phyloP scores from a whole-genome alignment of 2,329 filamentous ascomycete genomes.

The Lasiodiplodia sp. region DNA sequence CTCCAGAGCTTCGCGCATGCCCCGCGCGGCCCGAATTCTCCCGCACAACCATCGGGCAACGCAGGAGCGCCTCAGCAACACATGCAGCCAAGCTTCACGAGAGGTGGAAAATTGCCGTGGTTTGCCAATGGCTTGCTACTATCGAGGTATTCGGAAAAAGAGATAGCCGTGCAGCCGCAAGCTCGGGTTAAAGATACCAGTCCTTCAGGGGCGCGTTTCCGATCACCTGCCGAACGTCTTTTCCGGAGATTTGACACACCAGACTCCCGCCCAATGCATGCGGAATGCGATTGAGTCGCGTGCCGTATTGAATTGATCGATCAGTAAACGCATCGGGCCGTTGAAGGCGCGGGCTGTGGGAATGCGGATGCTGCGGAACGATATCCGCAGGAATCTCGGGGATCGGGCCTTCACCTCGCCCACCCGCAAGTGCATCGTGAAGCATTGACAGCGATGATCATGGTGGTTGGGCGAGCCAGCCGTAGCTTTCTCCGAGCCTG shows the following conservation, averaged over 20 bases:
- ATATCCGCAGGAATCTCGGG: slow-evolving; percentile 6
- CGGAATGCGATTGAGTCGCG: slow-evolving; percentile 4
- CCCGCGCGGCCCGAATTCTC: slow-evolving; percentile 24
- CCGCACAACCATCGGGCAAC: slow-evolving; percentile 16
- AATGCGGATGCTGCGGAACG: background rate
- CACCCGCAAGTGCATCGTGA: background rate
- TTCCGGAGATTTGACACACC: slow-evolving; percentile 4
- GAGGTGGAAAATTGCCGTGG: slow-evolving; percentile 24
- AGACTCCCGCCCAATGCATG: slow-evolving; percentile 3
- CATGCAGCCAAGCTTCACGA: slow-evolving; percentile 27
- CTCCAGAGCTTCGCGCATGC: slow-evolving; percentile 10
- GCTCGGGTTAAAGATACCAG: slow-evolving; percentile 21
- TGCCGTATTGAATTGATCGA: background rate
- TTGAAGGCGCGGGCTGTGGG: background rate
- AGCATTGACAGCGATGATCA: background rate
- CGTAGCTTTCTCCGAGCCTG: background rate
- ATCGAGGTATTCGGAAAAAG: background rate
- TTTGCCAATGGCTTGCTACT: background rate
- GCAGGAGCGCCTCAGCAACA: slow-evolving; percentile 12
- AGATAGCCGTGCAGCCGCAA: slow-evolving; percentile 11
- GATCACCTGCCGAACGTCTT: background rate
- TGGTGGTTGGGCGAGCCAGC: slow-evolving; percentile 2
- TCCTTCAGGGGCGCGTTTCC: background rate
- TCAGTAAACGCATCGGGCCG: background rate
- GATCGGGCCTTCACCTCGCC: background rate